Percentiles rank a stretch among this genome's conserved stretches.
Conservation (phyloP, 441 rosid species). For the Gossypium trilobum region DNA sequence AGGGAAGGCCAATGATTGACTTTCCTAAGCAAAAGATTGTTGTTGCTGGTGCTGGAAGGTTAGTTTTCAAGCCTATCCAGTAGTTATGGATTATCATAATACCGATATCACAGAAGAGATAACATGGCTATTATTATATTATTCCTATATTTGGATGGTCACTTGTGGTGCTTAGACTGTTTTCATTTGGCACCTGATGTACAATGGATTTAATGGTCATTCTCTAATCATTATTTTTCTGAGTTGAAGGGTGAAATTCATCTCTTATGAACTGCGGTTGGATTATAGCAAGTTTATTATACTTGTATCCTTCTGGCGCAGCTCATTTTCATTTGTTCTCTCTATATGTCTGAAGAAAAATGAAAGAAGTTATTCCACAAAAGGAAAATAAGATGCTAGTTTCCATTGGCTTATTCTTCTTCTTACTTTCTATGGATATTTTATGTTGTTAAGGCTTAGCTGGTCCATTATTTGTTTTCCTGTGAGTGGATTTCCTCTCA, state of each 20-base stretch:
- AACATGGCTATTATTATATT: neutral
- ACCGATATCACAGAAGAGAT: neutral
- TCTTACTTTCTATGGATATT: neutral
- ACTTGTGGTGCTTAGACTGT: neutral
- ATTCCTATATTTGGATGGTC: neutral
- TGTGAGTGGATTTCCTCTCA: neutral
- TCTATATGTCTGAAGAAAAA: neutral
- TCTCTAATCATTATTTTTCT: neutral
- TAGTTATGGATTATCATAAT: conserved; percentile 10
- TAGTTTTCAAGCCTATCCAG: conserved; percentile 17
- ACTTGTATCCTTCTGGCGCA: neutral
- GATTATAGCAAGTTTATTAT: neutral
- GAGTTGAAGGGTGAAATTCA: neutral
- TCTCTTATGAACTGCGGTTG: neutral
- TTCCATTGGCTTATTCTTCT: neutral
- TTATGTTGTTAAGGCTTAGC: conserved; percentile 7
- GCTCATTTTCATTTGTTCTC: neutral
- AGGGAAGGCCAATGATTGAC: conserved; percentile 94
- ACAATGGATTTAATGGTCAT: neutral
- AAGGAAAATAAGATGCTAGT: neutral
- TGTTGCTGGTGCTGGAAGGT: conserved; percentile 99
- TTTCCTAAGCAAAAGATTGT: conserved; percentile 96
- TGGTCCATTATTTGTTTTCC: neutral
- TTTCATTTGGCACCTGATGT: neutral
- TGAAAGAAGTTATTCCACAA: neutral